Evolutionary conservation across 1,139 yeast genomes (phyloP).

Genomic region (Blastobotrys malaysiensis): DNA sequence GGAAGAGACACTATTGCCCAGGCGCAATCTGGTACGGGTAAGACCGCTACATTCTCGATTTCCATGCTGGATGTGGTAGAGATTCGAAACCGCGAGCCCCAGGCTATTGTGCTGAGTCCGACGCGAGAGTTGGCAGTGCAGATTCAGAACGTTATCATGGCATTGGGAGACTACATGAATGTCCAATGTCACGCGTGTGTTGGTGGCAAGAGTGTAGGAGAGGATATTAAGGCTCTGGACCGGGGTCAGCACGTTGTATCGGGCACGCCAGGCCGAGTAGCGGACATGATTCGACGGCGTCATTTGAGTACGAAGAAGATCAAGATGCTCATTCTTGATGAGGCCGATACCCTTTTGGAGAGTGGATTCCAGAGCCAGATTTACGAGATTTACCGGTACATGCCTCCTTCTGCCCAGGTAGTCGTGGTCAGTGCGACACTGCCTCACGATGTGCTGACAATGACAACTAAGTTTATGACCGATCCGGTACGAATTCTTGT

Average conservation of each 20-base stretch:
- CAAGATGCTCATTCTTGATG: slow-evolving; percentile 83
- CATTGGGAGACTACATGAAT: slow-evolving; percentile 79
- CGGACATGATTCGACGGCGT: slow-evolving; percentile 81
- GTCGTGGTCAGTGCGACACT: slow-evolving; percentile 94
- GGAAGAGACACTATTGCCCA: slow-evolving; percentile 95
- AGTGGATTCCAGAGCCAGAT: slow-evolving; percentile 93
- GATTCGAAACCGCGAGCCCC: slow-evolving; percentile 49
- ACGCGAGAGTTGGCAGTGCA: slow-evolving; percentile 92
- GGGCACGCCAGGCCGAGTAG: slow-evolving; percentile 95
- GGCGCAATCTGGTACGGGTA: slow-evolving; percentile 98
- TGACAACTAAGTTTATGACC: slow-evolving; percentile 81
- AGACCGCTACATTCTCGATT: slow-evolving; percentile 92
- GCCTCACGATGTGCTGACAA: slow-evolving; percentile 76
- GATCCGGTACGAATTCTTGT: slow-evolving; percentile 90
- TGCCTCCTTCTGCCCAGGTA: slow-evolving; percentile 82
- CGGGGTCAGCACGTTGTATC: slow-evolving; percentile 89
- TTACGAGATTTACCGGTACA: slow-evolving; percentile 73
- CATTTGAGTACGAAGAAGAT: slow-evolving; percentile 60
- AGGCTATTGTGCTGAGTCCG: slow-evolving; percentile 83
- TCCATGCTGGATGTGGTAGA: slow-evolving; percentile 85
- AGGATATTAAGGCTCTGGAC: slow-evolving; percentile 64
- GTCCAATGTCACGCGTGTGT: slow-evolving; percentile 85
- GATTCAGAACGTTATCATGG: slow-evolving; percentile 76
- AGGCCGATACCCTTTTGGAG: slow-evolving; percentile 87
- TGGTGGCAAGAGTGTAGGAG: slow-evolving; percentile 85